Evolutionary conservation across 257 asterid genomes (phyloP).

Genomic region (Scutellaria minor): DNA sequence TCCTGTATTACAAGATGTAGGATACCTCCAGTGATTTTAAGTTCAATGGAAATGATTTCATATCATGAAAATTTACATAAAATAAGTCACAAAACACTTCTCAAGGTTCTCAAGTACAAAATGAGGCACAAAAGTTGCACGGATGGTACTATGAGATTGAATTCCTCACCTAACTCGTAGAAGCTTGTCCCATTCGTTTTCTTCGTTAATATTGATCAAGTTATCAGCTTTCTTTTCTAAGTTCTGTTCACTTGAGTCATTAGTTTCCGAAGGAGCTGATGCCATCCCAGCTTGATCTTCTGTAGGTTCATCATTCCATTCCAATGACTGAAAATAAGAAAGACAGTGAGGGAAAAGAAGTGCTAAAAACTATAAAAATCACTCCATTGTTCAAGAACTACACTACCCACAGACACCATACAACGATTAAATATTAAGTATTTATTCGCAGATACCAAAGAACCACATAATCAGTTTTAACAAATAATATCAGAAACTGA

Average conservation of each 20-base stretch:
- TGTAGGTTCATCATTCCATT: conserved; percentile 87
- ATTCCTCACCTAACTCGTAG: conserved; percentile 77
- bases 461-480: neutral
- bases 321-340: conserved; percentile 57
- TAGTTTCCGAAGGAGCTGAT: conserved; percentile 47
- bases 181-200: conserved; percentile 97
- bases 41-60: conserved; percentile 6
- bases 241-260: conserved; percentile 52
- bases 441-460: conserved; percentile 13
- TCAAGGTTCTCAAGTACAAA: conserved; percentile 21
- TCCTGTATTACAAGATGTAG: neutral
- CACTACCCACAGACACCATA: neutral
- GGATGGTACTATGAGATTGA: conserved; percentile 13
- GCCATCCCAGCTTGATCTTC: conserved; percentile 70
- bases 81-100: conserved; percentile 4
- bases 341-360: conserved; percentile 28
- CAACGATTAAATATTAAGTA: neutral
- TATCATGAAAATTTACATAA: conserved; percentile 3
- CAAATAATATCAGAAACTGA: conserved; percentile 10
- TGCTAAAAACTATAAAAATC: conserved; percentile 6
- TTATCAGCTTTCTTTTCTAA: conserved; percentile 68
- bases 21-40: neutral
- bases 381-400: neutral
- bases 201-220: conserved; percentile 57
- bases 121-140: conserved; percentile 22